These are phyloP conservation scores for Discostella stelligeroides DNA, from an alignment of 108 stramenopile species.

Conservation along the genomic window DNA sequence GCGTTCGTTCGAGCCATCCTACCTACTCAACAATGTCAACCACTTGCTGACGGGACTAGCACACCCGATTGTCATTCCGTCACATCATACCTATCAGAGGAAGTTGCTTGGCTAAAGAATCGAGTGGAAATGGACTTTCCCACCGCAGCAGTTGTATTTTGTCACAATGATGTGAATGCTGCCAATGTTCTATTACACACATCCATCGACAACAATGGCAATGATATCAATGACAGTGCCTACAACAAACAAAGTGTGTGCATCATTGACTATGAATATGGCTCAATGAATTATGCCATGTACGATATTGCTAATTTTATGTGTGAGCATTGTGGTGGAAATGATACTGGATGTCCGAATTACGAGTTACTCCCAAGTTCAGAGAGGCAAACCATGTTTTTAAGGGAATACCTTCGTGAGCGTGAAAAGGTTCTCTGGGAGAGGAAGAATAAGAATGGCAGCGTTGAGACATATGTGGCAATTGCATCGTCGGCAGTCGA, in stretches of 20 bases:
- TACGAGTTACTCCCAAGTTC: conserved; percentile 54
- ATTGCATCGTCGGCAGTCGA: background rate
- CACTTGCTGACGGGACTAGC: conserved; percentile 7
- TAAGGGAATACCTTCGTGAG: conserved; percentile 51
- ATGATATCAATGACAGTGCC: background rate
- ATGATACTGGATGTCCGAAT: conserved; percentile 63
- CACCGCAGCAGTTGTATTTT: conserved; percentile 63
- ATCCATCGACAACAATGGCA: conserved; percentile 8
- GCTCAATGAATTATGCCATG: conserved; percentile 68
- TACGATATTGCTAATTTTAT: conserved; percentile 93
- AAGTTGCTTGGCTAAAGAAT: conserved; percentile 59
- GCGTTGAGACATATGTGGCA: too few species aligned
- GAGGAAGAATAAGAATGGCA: background rate
- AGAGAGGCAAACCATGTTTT: conserved; percentile 50
- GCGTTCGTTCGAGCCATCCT: conserved; percentile 14
- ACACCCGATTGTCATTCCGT: conserved; percentile 5
- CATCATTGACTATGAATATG: conserved; percentile 91
- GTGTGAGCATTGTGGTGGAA: conserved; percentile 85
- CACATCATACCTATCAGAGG: conserved; percentile 31
- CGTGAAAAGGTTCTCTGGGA: conserved; percentile 16
- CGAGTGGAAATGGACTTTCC: conserved; percentile 19
- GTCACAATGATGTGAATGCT: conserved; percentile 88
- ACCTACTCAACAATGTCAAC: background rate
- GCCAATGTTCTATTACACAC: conserved; percentile 68
- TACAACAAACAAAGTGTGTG: conserved; percentile 38